Evolutionary conservation across 148 eudicot species (phyloP).

Genomic region (Suaeda aralocaspica): DNA sequence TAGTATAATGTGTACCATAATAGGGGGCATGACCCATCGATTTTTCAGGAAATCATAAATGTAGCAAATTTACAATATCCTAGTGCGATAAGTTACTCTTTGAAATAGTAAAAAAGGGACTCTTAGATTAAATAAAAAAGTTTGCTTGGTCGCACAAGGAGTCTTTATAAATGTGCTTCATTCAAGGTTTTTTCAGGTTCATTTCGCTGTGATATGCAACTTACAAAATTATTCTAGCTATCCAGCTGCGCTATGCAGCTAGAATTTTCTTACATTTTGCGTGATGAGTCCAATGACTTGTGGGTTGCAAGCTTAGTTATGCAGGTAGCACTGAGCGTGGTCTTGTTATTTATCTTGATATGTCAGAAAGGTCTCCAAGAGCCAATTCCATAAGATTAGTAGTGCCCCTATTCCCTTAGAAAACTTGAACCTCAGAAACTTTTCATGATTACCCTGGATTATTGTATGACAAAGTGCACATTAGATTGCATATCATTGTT

Average conservation of each 20-base stretch:
- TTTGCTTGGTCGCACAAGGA: too few relatives aligned
- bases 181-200: neutral
- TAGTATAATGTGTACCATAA: constrained; percentile 1
- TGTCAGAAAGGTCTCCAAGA: neutral
- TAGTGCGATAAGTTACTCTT: neutral
- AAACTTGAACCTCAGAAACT: neutral
- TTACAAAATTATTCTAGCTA: too few relatives aligned
- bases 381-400: neutral
- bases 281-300: neutral
- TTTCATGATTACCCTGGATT: constrained; percentile 2
- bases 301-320: neutral
- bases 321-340: neutral
- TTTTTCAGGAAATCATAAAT: neutral
- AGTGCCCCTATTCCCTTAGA: neutral
- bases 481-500: neutral
- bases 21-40: neutral
- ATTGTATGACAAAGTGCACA: constrained; percentile 3
- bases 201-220: neutral
- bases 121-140: too few relatives aligned
- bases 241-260: neutral
- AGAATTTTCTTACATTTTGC: neutral
- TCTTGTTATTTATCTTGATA: neutral
- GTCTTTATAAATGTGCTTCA: neutral
- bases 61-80: neutral
- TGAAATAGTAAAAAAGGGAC: too few relatives aligned